phyloP scores from a whole-genome alignment of 768 basidiomycete species.

The Tulasnella calospora region DNA sequence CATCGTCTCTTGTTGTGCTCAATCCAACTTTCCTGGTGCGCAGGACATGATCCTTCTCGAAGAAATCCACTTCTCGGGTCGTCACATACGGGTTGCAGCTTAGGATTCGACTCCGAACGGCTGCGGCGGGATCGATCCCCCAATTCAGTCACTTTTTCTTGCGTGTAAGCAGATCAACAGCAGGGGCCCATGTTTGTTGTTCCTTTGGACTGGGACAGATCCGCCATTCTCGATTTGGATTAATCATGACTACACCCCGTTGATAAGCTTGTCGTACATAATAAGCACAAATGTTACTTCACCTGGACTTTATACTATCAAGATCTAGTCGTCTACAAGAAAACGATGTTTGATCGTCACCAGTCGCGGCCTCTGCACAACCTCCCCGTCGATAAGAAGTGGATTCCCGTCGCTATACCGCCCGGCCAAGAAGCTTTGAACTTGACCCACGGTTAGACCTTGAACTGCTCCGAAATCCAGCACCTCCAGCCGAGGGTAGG shows the following conservation, averaged over 20 bases:
- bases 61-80: background rate
- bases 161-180: background rate
- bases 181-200: background rate
- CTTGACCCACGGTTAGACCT: too few relatives aligned
- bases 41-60: background rate
- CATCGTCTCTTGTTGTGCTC: background rate
- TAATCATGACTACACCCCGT: background rate
- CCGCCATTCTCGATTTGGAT: background rate
- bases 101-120: background rate
- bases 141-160: background rate
- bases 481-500: too few relatives aligned
- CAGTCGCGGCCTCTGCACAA: too few relatives aligned
- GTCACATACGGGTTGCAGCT: background rate
- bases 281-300: background rate
- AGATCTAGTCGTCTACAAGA: too few relatives aligned
- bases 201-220: conserved; percentile 14
- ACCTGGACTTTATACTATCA: too few relatives aligned
- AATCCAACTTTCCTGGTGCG: background rate
- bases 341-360: too few relatives aligned
- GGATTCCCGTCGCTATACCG: too few relatives aligned
- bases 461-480: too few relatives aligned
- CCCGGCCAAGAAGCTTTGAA: too few relatives aligned
- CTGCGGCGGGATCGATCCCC: background rate
- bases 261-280: background rate
- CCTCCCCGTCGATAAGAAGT: too few relatives aligned